Base-by-base conservation (phyloP, 805 yeast genomes). In the Hanseniaspora nectarophila region DNA sequence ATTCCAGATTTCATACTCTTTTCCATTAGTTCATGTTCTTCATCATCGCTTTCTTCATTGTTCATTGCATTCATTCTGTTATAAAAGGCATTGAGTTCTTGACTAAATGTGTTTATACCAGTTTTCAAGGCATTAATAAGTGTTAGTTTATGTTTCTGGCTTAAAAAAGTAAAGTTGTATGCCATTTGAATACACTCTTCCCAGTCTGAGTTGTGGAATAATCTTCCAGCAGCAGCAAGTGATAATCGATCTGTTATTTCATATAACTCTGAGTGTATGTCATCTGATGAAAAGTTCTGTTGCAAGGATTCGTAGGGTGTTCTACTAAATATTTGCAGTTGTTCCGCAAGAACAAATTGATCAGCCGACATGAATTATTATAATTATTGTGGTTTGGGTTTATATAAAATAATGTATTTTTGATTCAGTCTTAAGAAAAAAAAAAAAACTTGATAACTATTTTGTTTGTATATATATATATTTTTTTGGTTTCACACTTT, bases 191-290 rank as follows among this genome's bases (percentile, higher is more conserved):
- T 12, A 42, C 38, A 40, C 2, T 49, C 44, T 16, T 49, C 53
- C 37, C 42, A 42, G 23, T 42, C 46, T 15, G 16, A 16, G 15
- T 33, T 29, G 10, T 26, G 20, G 6, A 38, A 26, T 4, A 26
- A 12, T 12, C 46, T 44, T 23, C 44, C 23, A 10, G 42, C 28
- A 2, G 31, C 23, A 5, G 39, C 26, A 3, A 49, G 15, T 1
- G 46, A 40, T 16, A 49, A 23, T 15, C 34, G 24, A 20, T 49
- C 53, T 26, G 43, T 49, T n/a, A 49, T 28, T 42, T 40, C 45
- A 42, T 49, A 49, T 16, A 49, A 26, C 7, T 49, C 43, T 2
- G 28, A 10, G 5, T 32, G 24, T 24, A 40, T 34, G 38, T 34
- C 29, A 13, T 49, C 46, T 13, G 18, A 10, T 13, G 35, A 23